Evolutionary conservation across 192 early-diverging fungal genomes (phyloP).

Genomic region (Phlyctochytrium planicorne): DNA sequence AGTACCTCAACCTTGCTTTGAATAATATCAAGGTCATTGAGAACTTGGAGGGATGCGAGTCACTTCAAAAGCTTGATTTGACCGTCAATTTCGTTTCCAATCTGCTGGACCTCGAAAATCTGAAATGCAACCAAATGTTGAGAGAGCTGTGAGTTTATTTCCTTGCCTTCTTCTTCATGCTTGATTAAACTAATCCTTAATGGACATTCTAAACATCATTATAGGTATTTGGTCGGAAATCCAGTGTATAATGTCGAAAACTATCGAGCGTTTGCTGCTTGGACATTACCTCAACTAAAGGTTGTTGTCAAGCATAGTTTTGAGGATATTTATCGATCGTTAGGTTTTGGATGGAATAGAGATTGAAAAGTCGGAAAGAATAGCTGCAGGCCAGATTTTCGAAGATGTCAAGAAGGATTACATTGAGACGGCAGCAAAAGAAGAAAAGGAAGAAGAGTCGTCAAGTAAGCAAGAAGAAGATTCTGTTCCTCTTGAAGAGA

Average conservation of each 20-base stretch:
- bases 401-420: slow-evolving; percentile 22
- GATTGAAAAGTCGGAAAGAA: slow-evolving; percentile 57
- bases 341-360: slow-evolving; percentile 48
- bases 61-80: slow-evolving; percentile 54
- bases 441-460: slow-evolving; percentile 24
- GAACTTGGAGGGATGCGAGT: slow-evolving; percentile 59
- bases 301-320: slow-evolving; percentile 27
- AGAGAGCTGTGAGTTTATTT: slow-evolving; percentile 44
- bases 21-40: slow-evolving; percentile 60
- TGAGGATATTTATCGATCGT: not conserved
- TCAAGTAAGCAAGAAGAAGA: slow-evolving; percentile 4
- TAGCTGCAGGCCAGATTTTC: slow-evolving; percentile 47
- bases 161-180: slow-evolving; percentile 3
- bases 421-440: not conserved
- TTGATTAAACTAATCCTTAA: not conserved
- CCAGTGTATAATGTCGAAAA: slow-evolving; percentile 50
- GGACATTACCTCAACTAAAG: slow-evolving; percentile 53
- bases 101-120: slow-evolving; percentile 41
- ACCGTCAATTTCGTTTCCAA: slow-evolving; percentile 63
- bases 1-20: slow-evolving; percentile 58
- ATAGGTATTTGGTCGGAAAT: slow-evolving; percentile 55
- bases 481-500: not conserved
- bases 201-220: not conserved
- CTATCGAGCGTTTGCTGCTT: slow-evolving; percentile 54
- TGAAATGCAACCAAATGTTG: slow-evolving; percentile 41